These are phyloP conservation scores for Zygotorulaspora chibaensis DNA, from an alignment of 805 yeast genomes.

Conservation along the genomic window DNA sequence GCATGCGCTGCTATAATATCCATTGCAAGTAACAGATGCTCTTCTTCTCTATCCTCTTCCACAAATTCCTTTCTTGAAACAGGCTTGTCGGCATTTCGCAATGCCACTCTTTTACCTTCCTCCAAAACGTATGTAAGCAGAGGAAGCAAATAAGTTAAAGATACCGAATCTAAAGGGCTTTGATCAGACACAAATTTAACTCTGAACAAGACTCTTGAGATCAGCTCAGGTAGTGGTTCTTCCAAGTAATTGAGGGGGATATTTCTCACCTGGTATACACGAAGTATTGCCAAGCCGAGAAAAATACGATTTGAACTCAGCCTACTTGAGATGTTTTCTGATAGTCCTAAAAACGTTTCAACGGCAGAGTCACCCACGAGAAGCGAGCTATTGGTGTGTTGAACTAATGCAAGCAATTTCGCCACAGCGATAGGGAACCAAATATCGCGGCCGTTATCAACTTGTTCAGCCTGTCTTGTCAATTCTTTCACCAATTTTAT, in stretches of 20 bases:
- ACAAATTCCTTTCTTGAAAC: slow-evolving; percentile 60
- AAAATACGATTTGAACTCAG: slow-evolving; percentile 47
- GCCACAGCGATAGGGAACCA: slow-evolving; percentile 74
- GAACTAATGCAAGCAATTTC: slow-evolving; percentile 44
- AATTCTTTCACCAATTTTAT: slow-evolving; percentile 51
- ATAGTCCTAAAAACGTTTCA: slow-evolving; percentile 50
- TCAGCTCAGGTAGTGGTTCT: slow-evolving; percentile 50
- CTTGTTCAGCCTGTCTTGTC: slow-evolving; percentile 43
- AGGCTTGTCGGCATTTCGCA: slow-evolving; percentile 49
- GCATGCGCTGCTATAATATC: slow-evolving; percentile 69
- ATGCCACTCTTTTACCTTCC: slow-evolving; percentile 55
- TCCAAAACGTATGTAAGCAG: slow-evolving; percentile 63
- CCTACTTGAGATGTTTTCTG: slow-evolving; percentile 49
- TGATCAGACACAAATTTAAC: slow-evolving; percentile 72
- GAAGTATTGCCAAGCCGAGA: slow-evolving; percentile 67
- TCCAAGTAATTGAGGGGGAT: slow-evolving; percentile 45
- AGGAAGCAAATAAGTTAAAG: slow-evolving; percentile 74
- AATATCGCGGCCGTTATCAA: slow-evolving; percentile 56
- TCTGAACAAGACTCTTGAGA: slow-evolving; percentile 68
- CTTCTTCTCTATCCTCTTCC: slow-evolving; percentile 86
- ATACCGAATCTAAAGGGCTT: slow-evolving; percentile 59
- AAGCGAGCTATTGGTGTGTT: slow-evolving; percentile 32
- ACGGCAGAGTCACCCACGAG: slow-evolving; percentile 45
- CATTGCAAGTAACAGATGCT: slow-evolving; percentile 69
- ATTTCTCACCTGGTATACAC: slow-evolving; percentile 46